Evolutionary conservation across 129 eudicot species (phyloP).

Genomic region (Flaveria linearis): DNA sequence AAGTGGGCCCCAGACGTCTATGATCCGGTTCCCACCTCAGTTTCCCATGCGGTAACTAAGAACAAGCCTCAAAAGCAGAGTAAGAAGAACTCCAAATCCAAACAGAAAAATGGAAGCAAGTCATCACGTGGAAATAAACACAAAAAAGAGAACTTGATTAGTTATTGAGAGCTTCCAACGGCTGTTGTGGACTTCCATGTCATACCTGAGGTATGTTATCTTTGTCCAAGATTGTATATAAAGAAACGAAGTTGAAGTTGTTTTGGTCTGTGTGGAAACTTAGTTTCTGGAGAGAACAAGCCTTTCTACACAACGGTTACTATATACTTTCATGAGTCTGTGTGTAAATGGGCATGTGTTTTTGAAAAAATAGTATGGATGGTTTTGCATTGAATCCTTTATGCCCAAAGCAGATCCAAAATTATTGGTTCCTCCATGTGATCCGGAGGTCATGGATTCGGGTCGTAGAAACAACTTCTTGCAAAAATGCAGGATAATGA

Average conservation of each 20-base stretch:
- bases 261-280: constrained; percentile 19
- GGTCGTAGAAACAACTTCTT: too few relatives aligned
- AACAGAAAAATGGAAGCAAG: constrained; percentile 60
- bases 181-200: not conserved
- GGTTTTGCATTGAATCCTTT: not conserved
- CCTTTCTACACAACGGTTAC: not conserved
- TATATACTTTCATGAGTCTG: not conserved
- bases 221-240: constrained; percentile 8
- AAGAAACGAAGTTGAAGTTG: constrained; percentile 4
- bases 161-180: not conserved
- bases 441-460: too few relatives aligned
- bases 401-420: too few relatives aligned
- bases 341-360: not conserved
- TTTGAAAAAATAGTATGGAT: not conserved
- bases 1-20: constrained; percentile 88
- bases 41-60: constrained; percentile 52
- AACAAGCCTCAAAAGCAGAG: constrained; percentile 38
- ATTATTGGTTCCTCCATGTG: too few relatives aligned
- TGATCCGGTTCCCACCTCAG: constrained; percentile 67
- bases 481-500: too few relatives aligned
- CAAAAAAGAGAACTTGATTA: constrained; percentile 37
- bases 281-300: not conserved
- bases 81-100: constrained; percentile 55
- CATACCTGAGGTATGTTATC: not conserved
- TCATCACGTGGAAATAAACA: constrained; percentile 51